Percentiles rank a stretch among this genome's conserved stretches.
Conservation (phyloP, 805 yeast genomes). For the Wickerhamia fluorescens region DNA sequence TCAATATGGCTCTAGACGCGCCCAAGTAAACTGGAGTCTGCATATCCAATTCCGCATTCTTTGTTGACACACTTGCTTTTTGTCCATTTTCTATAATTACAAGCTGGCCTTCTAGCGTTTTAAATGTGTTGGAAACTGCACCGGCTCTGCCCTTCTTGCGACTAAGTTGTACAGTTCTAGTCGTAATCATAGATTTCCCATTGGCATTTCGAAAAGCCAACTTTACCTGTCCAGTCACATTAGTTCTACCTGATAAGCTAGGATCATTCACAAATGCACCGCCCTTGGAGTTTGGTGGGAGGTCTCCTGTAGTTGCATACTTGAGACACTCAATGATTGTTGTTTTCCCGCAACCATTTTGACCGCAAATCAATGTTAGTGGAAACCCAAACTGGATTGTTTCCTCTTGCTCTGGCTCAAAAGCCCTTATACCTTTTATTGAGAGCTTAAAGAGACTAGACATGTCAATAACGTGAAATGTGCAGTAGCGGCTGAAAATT, state of each 20-base stretch:
- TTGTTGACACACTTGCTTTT: slow-evolving; percentile 67
- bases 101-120: slow-evolving; percentile 86
- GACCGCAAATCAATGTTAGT: slow-evolving; percentile 88
- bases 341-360: slow-evolving; percentile 94
- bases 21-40: slow-evolving; percentile 82
- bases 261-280: slow-evolving; percentile 98
- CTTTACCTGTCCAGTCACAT: slow-evolving; percentile 85
- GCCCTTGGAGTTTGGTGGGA: slow-evolving; percentile 93
- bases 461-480: slow-evolving; percentile 19
- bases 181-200: slow-evolving; percentile 74
- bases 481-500: no score
- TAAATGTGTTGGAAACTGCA: slow-evolving; percentile 48
- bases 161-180: slow-evolving; percentile 74
- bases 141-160: slow-evolving; percentile 43
- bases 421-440: slow-evolving; percentile 85
- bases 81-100: slow-evolving; percentile 60
- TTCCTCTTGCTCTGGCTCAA: slow-evolving; percentile 77
- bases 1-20: slow-evolving; percentile 79
- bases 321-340: slow-evolving; percentile 91
- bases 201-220: slow-evolving; percentile 72
- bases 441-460: slow-evolving; percentile 36
- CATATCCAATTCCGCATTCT: slow-evolving; percentile 70
- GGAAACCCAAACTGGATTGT: slow-evolving; percentile 88
- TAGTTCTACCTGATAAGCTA: slow-evolving; percentile 62
- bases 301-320: slow-evolving; percentile 90